A percentile compares a stretch with the other conserved stretches of the same genome.
These are phyloP conservation scores for Scleroderma bovista DNA, from an alignment of 768 basidiomycete genomes.

Conservation along the genomic window DNA sequence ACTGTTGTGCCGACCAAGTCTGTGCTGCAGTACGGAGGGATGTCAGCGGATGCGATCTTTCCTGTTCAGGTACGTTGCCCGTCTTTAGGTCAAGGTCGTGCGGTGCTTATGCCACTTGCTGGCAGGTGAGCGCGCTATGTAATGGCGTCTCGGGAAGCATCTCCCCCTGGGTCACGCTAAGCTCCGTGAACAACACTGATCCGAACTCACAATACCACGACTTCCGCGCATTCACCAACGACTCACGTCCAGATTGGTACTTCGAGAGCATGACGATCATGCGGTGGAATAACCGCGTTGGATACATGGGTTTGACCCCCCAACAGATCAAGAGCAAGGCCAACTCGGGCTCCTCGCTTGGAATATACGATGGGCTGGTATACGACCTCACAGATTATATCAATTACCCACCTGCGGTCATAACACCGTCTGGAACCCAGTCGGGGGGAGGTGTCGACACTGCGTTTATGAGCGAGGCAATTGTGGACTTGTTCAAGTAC, in stretches of 20 bases:
- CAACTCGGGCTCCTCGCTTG: constrained; percentile 55
- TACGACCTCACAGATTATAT: constrained; percentile 88
- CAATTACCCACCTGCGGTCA: constrained; percentile 54
- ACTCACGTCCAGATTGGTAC: constrained; percentile 97
- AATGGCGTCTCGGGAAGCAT: constrained; percentile 78
- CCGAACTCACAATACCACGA: constrained; percentile 86
- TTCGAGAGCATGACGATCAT: constrained; percentile 90
- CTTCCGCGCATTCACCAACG: constrained; percentile 84
- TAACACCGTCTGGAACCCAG: constrained; percentile 43
- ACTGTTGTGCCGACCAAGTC: constrained; percentile 69
- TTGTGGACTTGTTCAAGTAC: constrained; percentile 73
- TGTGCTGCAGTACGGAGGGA: constrained; percentile 81
- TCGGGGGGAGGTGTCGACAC: constrained; percentile 38
- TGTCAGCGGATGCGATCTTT: constrained; percentile 70
- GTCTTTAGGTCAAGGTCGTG: not conserved
- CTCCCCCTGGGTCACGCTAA: constrained; percentile 77
- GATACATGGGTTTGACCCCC: constrained; percentile 82
- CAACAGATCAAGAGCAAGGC: constrained; percentile 72
- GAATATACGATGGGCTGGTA: constrained; percentile 79
- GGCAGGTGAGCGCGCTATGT: constrained; percentile 85
- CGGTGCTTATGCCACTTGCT: not conserved
- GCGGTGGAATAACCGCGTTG: constrained; percentile 84
- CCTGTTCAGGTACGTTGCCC: constrained; percentile 74
- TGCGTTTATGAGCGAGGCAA: constrained; percentile 65
- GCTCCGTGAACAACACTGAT: constrained; percentile 72